These are phyloP conservation scores for Phaeotremella fagi DNA, from an alignment of 768 basidiomycete species.

Conservation along the genomic window DNA sequence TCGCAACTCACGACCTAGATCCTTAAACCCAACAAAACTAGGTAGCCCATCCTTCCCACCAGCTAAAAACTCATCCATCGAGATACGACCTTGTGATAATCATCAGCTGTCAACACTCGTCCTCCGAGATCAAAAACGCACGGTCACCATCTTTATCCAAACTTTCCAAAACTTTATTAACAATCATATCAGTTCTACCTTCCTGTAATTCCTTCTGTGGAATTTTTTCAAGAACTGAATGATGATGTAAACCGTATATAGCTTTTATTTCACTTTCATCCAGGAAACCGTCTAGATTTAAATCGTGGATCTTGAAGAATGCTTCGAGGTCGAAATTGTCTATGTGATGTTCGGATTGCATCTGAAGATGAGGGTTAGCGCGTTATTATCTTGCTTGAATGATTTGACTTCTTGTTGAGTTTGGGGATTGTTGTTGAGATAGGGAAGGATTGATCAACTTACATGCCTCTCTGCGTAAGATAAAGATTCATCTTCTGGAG, in stretches of 20 bases:
- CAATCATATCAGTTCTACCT: conserved; percentile 73
- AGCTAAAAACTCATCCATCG: conserved; percentile 43
- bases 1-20: conserved; percentile 45
- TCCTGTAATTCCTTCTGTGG: conserved; percentile 60
- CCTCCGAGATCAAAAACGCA: conserved; percentile 49
- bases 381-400: background rate
- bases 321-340: conserved; percentile 67
- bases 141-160: conserved; percentile 76
- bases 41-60: conserved; percentile 47
- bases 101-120: background rate
- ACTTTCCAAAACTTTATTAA: conserved; percentile 61
- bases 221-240: conserved; percentile 76
- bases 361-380: conserved; percentile 18
- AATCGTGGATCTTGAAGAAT: conserved; percentile 94
- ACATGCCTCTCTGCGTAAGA: conserved; percentile 89
- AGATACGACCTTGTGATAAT: conserved; percentile 17
- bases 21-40: conserved; percentile 44
- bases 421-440: too few relatives aligned
- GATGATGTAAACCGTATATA: conserved; percentile 91
- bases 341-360: conserved; percentile 47
- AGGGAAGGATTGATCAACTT: conserved; percentile 49
- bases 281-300: conserved; percentile 79
- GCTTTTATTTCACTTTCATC: conserved; percentile 86
- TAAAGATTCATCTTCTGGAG: conserved; percentile 61
- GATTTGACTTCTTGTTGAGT: too few relatives aligned